These are phyloP conservation scores for Hydrangea macrophylla DNA, from an alignment of 148 eudicot genomes.

Conservation along the genomic window DNA sequence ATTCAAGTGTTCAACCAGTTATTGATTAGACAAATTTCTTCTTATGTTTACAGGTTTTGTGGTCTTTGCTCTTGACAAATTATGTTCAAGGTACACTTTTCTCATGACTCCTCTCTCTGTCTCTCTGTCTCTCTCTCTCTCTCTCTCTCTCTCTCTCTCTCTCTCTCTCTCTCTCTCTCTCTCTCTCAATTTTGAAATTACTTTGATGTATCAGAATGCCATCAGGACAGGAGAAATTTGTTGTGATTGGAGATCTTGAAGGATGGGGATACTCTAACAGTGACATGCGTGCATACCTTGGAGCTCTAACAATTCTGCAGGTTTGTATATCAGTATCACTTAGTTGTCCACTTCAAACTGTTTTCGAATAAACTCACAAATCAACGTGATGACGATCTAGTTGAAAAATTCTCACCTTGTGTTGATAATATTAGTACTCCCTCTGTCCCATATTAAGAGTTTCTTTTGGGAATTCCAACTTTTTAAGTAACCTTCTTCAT, in stretches of 20 bases:
- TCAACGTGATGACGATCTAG: background rate
- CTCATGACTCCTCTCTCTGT: no score
- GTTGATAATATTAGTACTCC: no score
- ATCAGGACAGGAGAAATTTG: constrained; percentile 73
- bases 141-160: background rate
- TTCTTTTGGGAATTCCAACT: no score
- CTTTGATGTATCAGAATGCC: constrained; percentile 43
- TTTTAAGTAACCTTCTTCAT: no score
- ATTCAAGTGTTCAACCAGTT: background rate
- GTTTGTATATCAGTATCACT: constrained; percentile 21
- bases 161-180: no score
- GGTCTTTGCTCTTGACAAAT: constrained; percentile 63
- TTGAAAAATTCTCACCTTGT: background rate
- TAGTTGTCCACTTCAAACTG: background rate
- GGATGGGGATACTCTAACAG: constrained; percentile 82
- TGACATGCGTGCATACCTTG: constrained; percentile 66
- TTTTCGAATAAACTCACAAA: no score
- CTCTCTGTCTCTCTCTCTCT: background rate
- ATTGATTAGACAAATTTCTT: background rate
- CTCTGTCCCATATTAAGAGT: no score
- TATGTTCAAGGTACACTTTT: constrained; percentile 53
- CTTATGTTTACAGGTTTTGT: constrained; percentile 50
- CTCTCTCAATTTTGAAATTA: background rate
- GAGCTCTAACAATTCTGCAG: constrained; percentile 71
- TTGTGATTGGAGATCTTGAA: constrained; percentile 50